Percentiles rank a stretch among this genome's conserved stretches.
Evolutionary conservation across 1,139 yeast genomes (phyloP).

Genomic region (Magnusiomyces sp.): DNA sequence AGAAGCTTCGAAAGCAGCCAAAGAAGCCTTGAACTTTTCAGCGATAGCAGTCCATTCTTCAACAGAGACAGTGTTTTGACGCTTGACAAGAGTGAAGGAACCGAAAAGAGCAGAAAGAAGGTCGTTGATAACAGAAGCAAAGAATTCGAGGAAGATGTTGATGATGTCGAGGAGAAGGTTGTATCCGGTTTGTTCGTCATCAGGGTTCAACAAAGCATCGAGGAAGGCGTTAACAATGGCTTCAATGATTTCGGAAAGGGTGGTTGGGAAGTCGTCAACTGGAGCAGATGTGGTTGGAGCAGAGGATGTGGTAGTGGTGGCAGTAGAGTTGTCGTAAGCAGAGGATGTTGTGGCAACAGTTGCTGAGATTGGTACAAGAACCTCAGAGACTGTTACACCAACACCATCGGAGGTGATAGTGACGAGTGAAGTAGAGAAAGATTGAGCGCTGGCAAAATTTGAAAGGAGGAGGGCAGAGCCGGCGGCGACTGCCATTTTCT

Average conservation of each 20-base stretch:
- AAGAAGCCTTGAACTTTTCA: neutral
- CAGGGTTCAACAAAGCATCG: neutral
- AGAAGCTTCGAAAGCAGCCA: neutral
- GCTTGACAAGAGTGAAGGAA: neutral
- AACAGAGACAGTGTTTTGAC: neutral
- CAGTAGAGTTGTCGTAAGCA: neutral
- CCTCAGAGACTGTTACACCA: neutral
- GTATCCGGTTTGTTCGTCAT: too few relatives aligned
- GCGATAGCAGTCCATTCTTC: neutral
- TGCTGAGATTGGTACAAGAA: neutral
- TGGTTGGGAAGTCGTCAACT: too few relatives aligned
- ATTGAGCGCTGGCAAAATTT: neutral
- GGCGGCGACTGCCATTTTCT: neutral
- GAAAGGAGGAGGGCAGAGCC: neutral
- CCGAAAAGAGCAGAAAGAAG: conserved; percentile 3
- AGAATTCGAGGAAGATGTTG: neutral
- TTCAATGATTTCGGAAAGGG: neutral
- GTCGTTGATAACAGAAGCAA: neutral
- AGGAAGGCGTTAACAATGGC: neutral
- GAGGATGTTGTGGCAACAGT: conserved; percentile 1
- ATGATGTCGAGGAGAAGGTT: too few relatives aligned
- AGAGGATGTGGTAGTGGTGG: conserved; percentile 6
- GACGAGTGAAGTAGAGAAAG: neutral
- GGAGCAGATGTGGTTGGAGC: conserved; percentile 3
- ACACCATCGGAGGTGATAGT: neutral